Base-by-base conservation (phyloP, 1,284 basidiomycete genomes). In the Cystobasidiaceae sp. region DNA sequence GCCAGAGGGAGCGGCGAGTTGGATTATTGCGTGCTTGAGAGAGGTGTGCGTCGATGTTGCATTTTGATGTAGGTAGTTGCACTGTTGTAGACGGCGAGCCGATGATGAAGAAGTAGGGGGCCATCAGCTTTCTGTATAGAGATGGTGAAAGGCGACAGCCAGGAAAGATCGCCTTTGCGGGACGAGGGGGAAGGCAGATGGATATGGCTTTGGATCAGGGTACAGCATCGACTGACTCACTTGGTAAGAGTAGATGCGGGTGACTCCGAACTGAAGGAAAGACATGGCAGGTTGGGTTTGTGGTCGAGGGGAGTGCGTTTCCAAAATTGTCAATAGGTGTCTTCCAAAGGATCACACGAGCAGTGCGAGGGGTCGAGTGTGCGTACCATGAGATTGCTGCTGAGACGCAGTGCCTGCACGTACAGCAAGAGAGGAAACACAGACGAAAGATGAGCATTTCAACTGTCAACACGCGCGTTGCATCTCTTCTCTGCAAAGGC, bases 321-420 rank as follows among this genome's bases (percentile, higher is more conserved):
- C 5, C 6, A 30, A 2, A 48, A 34, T n/a, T n/a, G n/a, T n/a
- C n/a, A n/a, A n/a, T n/a, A n/a, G n/a, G n/a, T n/a, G n/a, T n/a
- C n/a, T n/a, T n/a, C n/a, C n/a, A n/a, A n/a, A n/a, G n/a, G n/a
- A n/a, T n/a, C n/a, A n/a, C n/a, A n/a, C n/a, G n/a, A n/a, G n/a
- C n/a, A n/a, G n/a, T 25, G 7, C 4, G 15, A 48, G 23, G 21
- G 21, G 33, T 5, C 5, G 44, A 21, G 7, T 21, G 4, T 43
- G 15, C 46, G 15, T 27, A 64, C 61, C 61, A 64, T 64, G 1
- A 64, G 51, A 30, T 64, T 64, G 45, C 61, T 64, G 32, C 49
- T 64, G 13, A 64, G 61, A 45, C 61, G 34, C n/a, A 64, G 30
- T 37, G 61, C 61, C 61, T 64, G 52, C 23, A n/a, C n/a, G n/a